Base-by-base conservation (phyloP, 305 asterid genomes). In the Fraxinus sp. region DNA sequence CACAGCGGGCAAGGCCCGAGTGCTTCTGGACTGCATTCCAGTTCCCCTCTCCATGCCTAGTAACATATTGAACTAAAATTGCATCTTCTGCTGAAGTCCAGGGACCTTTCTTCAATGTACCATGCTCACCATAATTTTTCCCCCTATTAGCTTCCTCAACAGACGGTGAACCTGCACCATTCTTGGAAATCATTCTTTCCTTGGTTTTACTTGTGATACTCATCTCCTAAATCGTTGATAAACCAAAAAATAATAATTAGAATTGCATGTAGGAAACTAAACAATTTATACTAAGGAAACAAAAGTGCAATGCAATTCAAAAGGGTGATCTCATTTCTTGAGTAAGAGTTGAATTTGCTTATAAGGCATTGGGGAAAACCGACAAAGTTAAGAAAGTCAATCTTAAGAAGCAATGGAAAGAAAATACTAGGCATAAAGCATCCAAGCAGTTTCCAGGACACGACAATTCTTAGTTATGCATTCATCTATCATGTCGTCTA, bases 21-120 rank as follows among this genome's bases (percentile, higher is more conserved):
- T 89, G 88, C 88, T 91, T 94, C 79, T 91, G 93, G 77, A 94
- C 92, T n/a, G 95, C 92, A 89, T 92, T 94, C 98, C 97, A 94
- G 84, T 91, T 90, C 37, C 98, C 96, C 74, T 90, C 95, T 76
- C 97, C 97, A 28, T 94, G 88, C 87, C 86, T 90, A 36, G 89
- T 89, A 8, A 94, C 94, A 78, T 94, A 91, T 74, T 90, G 95
- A 32, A 89, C 86, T 84, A 94, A 88, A 84, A 92, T 89, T 16
- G 91, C 90, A 76, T 94, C 98, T 87, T 94, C 98, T 2, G 90
- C 93, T 83, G 94, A 77, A 74, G 94, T 92, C 98, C 97, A 94
- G 13, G 95, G 98, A 80, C 98, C 98, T 84, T 94, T 94, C 87
- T 94, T 94, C 77, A 94, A 88, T 16, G 88, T 82, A 73, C 84